Evolutionary conservation across 768 basidiomycete genomes (phyloP), one percentile per base, ranked within the genome.

Genomic region (Lentinus tigrinus): DNA sequence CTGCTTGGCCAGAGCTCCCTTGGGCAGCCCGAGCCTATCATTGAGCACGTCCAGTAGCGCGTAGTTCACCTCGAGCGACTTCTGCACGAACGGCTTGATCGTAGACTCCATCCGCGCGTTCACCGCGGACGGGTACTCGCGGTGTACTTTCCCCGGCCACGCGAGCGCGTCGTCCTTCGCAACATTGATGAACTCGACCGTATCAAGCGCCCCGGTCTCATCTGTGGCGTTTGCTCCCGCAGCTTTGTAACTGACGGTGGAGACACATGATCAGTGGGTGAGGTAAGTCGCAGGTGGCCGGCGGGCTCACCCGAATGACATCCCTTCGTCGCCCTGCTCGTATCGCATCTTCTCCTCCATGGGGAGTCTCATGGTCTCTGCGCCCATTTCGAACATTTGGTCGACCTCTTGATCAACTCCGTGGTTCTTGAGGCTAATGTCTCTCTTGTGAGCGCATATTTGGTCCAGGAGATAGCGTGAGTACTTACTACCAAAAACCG

Each of bases 401-500:
- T 69, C 63, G 2, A 72, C 74, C 47, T 73, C 72, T 24, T 64
- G 49, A 4, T 77, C 74, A 10, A 70, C 71, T 1, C 71, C 76
- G 54, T 80, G 77, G 61, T 80, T 49, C 34, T 49, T 49, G 16
- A 49, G 27, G 34, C 47, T 49, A 27, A 17, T 1, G 19, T 19
- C 16, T 17, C 10, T 9, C 16, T 11, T 3, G 27, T 23, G 3
- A 23, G 19, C 7, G 17, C 34, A 26, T 49, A 24, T 16, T 11
- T 14, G 23, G 3, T 7, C 26, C 16, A 6, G 8, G 16, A 5
- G 24, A 9, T 42, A 11, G 31, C 6, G 50, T 16, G 16, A 9
- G 16, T 37, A 77, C 79, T 61, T 61, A 80, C 78, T 81, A 83
- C 77, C 81, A 83, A 65, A 83, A 83, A 0, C 81, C 82, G 4